Base-by-base conservation (phyloP, 2,329 filamentous ascomycete species). In the Neonectria magnoliae region DNA sequence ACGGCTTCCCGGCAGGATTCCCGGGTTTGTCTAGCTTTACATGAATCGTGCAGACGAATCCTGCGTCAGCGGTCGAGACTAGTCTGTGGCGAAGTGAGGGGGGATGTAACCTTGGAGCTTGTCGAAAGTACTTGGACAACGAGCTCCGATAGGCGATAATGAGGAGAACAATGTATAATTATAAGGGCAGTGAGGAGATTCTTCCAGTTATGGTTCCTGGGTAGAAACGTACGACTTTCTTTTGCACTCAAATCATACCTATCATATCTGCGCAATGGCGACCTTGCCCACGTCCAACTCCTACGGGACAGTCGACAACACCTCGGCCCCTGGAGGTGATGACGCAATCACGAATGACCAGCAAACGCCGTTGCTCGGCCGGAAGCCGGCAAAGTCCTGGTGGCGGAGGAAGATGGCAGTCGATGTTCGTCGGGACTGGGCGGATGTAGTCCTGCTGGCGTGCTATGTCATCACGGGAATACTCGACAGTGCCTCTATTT, bases 401-500 rank as follows among this genome's bases (percentile, higher is more conserved):
- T 41, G 66, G 64, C 65, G 62, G 6, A 50, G 62, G 20, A 66
- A 60, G 57, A 65, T 73, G 56, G 48, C 54, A 29, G 66, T 70
- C 20, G 71, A 73, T 59, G 68, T 72, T 33, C 70, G 70, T 33
- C 87, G 88, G 29, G 82, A 86, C 48, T 86, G 88, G 84, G 87
- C 89, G 14, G 92, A 95, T 73, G 67, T 92, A 1, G 81, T 93
- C 20, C 83, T 95, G 42, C 81, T 95, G 4, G 80, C 88, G 29
- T 93, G 91, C 79, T 94, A 94, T 76, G 80, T 92, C 68, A 90
- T 94, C 75, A 94, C 92, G 0, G 92, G 92, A 4, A 81, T 95
- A 11, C 84, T 93, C 8, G 92, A 95, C 78, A 93, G 90, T 78
- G 89, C 91, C 2, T 89, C 91, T 2, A 91, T 92, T 51, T 90